Evolutionary conservation across 495 filamentous ascomycete species (phyloP).

Genomic region (Talaromyces proteolyticus): DNA sequence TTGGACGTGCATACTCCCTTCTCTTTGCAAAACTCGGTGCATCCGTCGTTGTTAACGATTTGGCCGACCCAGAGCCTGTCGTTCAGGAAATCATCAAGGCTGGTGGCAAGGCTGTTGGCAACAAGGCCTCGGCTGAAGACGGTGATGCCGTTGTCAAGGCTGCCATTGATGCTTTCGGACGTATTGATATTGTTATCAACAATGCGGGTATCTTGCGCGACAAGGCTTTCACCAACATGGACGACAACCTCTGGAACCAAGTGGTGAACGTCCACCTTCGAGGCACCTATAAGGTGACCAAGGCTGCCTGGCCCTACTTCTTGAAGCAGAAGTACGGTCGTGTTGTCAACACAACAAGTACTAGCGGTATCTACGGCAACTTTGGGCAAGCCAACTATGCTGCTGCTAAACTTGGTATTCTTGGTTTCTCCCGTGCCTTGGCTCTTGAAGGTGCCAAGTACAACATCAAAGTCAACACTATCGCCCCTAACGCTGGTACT

Average conservation of each 20-base stretch:
- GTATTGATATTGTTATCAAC: conserved; percentile 92
- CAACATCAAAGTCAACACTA: conserved; percentile 98
- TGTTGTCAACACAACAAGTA: conserved; percentile 92
- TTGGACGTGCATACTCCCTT: conserved; percentile 88
- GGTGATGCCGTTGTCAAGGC: conserved; percentile 88
- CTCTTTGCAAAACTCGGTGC: conserved; percentile 89
- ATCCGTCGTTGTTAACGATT: conserved; percentile 89
- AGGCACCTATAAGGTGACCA: conserved; percentile 95
- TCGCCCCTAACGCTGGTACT: conserved; percentile 95
- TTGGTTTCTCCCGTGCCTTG: conserved; percentile 89
- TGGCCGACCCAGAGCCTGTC: conserved; percentile 86
- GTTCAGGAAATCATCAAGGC: conserved; percentile 87
- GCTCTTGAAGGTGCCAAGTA: conserved; percentile 94
- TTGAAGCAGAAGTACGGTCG: conserved; percentile 98
- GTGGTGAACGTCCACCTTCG: conserved; percentile 89
- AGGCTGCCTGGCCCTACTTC: conserved; percentile 97
- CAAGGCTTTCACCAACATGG: conserved; percentile 98
- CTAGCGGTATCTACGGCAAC: conserved; percentile 97
- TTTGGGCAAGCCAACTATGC: conserved; percentile 99
- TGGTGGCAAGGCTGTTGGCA: conserved; percentile 87
- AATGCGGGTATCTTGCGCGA: conserved; percentile 97
- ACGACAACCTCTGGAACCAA: conserved; percentile 86
- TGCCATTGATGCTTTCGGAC: conserved; percentile 89
- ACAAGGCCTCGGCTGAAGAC: conserved; percentile 92
- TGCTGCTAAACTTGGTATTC: conserved; percentile 90